Percentiles rank a stretch among this genome's conserved stretches.
Conservation (phyloP, 2,329 filamentous ascomycete species). For the Trichoderma pleuroti region DNA sequence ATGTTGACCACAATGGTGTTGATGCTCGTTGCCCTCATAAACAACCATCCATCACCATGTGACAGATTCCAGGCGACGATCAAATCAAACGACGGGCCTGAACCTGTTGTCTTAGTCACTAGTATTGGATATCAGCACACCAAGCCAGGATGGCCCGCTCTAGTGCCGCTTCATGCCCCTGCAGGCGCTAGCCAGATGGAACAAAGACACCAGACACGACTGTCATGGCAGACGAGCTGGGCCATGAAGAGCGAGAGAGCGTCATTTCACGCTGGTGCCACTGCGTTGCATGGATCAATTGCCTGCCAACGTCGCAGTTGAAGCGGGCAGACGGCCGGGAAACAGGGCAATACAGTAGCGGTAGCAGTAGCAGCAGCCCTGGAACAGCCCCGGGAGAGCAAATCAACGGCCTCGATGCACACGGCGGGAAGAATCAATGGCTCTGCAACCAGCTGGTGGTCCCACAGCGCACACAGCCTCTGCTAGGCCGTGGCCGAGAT, state of each 20-base stretch:
- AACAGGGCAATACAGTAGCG: neutral
- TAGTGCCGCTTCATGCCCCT: slow-evolving; percentile 14
- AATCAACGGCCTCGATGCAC: neutral
- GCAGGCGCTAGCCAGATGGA: slow-evolving; percentile 7
- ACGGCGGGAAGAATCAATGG: neutral
- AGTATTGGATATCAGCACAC: neutral
- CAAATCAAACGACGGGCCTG: neutral
- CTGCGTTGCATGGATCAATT: neutral
- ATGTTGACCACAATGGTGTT: neutral
- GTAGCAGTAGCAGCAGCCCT: neutral
- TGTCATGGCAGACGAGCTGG: neutral
- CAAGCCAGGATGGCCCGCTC: neutral
- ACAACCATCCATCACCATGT: neutral
- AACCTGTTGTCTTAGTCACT: slow-evolving; percentile 12
- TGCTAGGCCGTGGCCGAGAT: slow-evolving; percentile 4
- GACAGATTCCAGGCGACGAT: slow-evolving; percentile 15
- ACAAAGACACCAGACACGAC: neutral
- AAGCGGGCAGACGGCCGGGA: neutral
- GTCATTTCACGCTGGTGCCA: neutral
- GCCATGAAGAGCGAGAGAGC: neutral
- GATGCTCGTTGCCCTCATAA: neutral
- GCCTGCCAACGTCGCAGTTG: neutral
- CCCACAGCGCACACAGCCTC: slow-evolving; percentile 14
- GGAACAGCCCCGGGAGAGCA: neutral
- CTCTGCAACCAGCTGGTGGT: neutral